Percentiles rank a stretch among this genome's conserved stretches.
Evolutionary conservation across 345 rosid species (phyloP).

Genomic region (Viola odorata): DNA sequence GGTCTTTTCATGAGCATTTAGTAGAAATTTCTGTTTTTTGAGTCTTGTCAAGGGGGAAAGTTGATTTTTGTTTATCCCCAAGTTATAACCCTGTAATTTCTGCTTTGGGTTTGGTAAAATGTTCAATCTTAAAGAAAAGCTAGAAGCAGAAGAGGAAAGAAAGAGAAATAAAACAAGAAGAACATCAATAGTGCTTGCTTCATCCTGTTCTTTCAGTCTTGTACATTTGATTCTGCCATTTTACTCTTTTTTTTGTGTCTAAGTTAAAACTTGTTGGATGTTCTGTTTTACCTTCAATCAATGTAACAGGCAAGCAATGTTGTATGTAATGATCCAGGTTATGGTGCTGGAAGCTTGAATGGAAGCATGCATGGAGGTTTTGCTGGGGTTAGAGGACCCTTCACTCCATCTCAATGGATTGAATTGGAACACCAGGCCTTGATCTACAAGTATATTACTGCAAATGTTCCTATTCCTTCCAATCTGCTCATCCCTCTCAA

Average conservation of each 20-base stretch:
- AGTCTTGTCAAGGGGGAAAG: constrained; percentile 19
- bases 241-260: no score
- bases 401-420: constrained; percentile 60
- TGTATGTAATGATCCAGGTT: constrained; percentile 29
- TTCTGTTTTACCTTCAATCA: constrained; percentile 3
- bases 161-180: not conserved
- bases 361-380: constrained; percentile 50
- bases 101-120: constrained; percentile 8
- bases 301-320: constrained; percentile 7
- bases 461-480: constrained; percentile 59
- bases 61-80: not conserved
- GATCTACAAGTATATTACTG: constrained; percentile 62
- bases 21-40: constrained; percentile 7
- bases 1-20: constrained; percentile 20
- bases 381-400: constrained; percentile 44
- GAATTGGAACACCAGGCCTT: constrained; percentile 70
- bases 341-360: constrained; percentile 42
- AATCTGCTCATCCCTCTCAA: constrained; percentile 51
- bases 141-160: constrained; percentile 3
- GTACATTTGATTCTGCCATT: no score
- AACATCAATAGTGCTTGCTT: constrained; percentile 4
- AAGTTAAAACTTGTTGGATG: no score
- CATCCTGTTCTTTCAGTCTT: no score
- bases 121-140: not conserved
- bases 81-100: not conserved